These are phyloP conservation scores for Carnegiea gigantea DNA, from an alignment of 179 eudicot species.

Conservation along the genomic window DNA sequence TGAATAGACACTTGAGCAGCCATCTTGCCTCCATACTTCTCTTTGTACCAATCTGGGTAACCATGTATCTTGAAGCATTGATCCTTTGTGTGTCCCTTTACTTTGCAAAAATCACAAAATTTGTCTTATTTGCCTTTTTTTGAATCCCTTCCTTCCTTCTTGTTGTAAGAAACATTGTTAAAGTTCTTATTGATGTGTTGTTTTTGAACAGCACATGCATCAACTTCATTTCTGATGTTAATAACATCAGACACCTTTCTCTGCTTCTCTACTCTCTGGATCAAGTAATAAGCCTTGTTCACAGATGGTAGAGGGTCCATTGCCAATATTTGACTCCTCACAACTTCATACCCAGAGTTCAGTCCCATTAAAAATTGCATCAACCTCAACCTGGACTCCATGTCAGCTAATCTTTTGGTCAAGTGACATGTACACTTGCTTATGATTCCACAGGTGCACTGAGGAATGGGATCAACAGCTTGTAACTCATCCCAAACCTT, in stretches of 20 bases:
- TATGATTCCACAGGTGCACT: background rate
- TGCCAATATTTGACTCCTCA: background rate
- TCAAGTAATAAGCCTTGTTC: background rate
- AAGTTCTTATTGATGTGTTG: background rate
- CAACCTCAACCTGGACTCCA: background rate
- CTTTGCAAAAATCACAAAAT: background rate
- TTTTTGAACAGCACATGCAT: background rate
- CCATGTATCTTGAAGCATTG: too few relatives aligned
- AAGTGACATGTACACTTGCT: background rate
- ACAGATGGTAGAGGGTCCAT: too few relatives aligned
- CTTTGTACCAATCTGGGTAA: too few relatives aligned
- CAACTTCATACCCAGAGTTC: background rate
- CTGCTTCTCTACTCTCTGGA: background rate
- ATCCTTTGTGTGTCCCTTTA: too few relatives aligned
- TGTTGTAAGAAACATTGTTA: background rate
- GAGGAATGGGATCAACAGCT: background rate
- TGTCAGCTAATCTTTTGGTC: background rate
- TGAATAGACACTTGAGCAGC: background rate
- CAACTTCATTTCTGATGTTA: background rate
- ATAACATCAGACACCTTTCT: background rate
- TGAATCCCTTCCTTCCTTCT: background rate
- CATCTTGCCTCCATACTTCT: too few relatives aligned
- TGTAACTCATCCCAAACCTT: background rate
- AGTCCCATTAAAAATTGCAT: background rate
- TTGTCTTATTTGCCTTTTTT: too few relatives aligned